These are phyloP conservation scores for Lycium barbarum DNA, from an alignment of 257 asterid genomes.

Conservation along the genomic window DNA sequence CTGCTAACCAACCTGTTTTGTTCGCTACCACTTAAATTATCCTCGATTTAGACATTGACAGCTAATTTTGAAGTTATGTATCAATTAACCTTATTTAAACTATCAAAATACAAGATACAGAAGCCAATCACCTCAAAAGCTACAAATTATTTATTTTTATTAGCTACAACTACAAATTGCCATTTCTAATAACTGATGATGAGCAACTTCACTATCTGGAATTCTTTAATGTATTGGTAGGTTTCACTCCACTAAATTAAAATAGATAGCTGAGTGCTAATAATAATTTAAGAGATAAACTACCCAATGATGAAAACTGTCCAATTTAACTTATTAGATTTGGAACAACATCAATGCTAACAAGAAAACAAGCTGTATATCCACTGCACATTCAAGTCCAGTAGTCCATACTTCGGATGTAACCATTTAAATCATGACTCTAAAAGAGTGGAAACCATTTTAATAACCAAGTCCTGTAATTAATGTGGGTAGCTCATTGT, in stretches of 20 bases:
- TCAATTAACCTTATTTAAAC: neutral
- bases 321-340: neutral
- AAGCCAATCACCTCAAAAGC: conserved; percentile 13
- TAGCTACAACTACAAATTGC: conserved; percentile 11
- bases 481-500: conserved; percentile 47
- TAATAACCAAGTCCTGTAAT: conserved; percentile 29
- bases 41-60: neutral
- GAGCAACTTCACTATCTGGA: conserved; percentile 6
- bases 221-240: conserved; percentile 22
- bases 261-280: neutral
- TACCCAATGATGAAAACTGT: neutral
- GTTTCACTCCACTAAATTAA: conserved; percentile 15
- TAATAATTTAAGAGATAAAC: neutral
- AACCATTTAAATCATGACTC: conserved; percentile 15
- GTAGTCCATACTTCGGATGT: conserved; percentile 5
- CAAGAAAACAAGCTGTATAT: conserved; percentile 2
- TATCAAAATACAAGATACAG: neutral
- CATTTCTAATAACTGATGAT: conserved; percentile 6
- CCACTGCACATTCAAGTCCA: neutral
- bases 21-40: neutral
- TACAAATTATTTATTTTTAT: neutral
- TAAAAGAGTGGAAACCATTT: conserved; percentile 2
- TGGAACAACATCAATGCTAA: neutral
- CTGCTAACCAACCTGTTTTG: neutral
- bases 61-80: neutral